phyloP scores from a whole-genome alignment of 2,329 filamentous ascomycete species.

The Fusarium chaquense region DNA sequence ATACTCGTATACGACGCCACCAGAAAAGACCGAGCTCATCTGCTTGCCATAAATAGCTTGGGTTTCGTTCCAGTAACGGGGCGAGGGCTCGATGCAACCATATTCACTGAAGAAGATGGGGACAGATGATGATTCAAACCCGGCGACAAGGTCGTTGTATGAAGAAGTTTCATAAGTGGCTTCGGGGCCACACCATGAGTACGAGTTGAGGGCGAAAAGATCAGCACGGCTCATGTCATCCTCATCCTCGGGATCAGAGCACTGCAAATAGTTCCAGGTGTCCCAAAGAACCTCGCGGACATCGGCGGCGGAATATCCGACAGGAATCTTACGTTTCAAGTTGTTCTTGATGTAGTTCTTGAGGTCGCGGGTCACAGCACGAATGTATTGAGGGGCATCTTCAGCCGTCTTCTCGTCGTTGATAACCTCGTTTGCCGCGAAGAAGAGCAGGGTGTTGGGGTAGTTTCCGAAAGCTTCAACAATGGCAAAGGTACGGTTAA shows the following conservation, averaged over 20 bases:
- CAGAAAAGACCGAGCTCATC: slow-evolving; percentile 77
- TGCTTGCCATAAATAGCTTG: slow-evolving; percentile 75
- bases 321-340: slow-evolving; percentile 75
- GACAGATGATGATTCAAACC: slow-evolving; percentile 74
- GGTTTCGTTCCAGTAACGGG: slow-evolving; percentile 82
- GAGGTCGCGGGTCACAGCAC: slow-evolving; percentile 81
- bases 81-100: slow-evolving; percentile 79
- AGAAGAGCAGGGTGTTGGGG: slow-evolving; percentile 77
- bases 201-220: slow-evolving; percentile 80
- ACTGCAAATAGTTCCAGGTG: slow-evolving; percentile 81
- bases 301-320: slow-evolving; percentile 85
- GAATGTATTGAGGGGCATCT: slow-evolving; percentile 75
- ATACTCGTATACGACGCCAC: slow-evolving; percentile 86
- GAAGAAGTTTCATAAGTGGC: slow-evolving; percentile 72
- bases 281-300: slow-evolving; percentile 80
- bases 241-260: slow-evolving; percentile 66
- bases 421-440: slow-evolving; percentile 84
- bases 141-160: slow-evolving; percentile 71
- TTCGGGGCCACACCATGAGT: slow-evolving; percentile 75
- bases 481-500: slow-evolving; percentile 75
- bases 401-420: slow-evolving; percentile 71
- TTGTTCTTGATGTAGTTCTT: slow-evolving; percentile 84
- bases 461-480: slow-evolving; percentile 76
- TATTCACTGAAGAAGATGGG: slow-evolving; percentile 87
- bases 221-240: slow-evolving; percentile 74